Evolutionary conservation across 805 yeast species (phyloP).

Genomic region (Yamadazyma phyllophila): DNA sequence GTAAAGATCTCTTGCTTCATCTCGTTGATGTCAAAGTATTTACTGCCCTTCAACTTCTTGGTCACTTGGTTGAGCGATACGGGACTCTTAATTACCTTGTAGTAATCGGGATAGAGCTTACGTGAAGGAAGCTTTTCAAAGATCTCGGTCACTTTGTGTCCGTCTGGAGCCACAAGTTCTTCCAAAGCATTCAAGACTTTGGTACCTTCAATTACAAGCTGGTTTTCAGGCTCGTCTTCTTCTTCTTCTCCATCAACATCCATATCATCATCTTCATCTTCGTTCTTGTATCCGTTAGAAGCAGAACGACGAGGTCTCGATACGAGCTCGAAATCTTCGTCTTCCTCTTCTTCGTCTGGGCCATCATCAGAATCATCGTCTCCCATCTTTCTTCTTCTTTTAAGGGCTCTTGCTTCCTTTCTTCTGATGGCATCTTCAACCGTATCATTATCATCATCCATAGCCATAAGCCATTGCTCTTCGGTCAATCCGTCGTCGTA

Average conservation of each 20-base stretch:
- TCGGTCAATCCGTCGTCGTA: slow-evolving; percentile 89
- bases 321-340: slow-evolving; percentile 5
- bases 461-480: slow-evolving; percentile 86
- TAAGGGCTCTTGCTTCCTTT: slow-evolving; percentile 42
- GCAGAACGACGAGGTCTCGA: slow-evolving; percentile 19
- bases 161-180: slow-evolving; percentile 43
- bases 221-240: slow-evolving; percentile 17
- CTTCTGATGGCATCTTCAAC: slow-evolving; percentile 58
- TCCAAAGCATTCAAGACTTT: slow-evolving; percentile 44
- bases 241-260: slow-evolving; percentile 16
- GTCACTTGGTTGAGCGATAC: slow-evolving; percentile 55
- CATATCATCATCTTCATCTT: slow-evolving; percentile 26
- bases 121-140: slow-evolving; percentile 73
- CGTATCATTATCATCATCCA: slow-evolving; percentile 68
- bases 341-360: slow-evolving; percentile 6
- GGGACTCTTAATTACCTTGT: slow-evolving; percentile 57
- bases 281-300: slow-evolving; percentile 15
- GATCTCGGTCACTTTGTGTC: slow-evolving; percentile 33
- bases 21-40: slow-evolving; percentile 39
- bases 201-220: slow-evolving; percentile 23
- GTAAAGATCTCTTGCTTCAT: slow-evolving; percentile 60
- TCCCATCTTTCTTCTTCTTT: slow-evolving; percentile 35
- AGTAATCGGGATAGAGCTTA: slow-evolving; percentile 82
- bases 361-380: slow-evolving; percentile 24
- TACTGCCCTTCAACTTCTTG: slow-evolving; percentile 44